These are phyloP conservation scores for Cyclotella sp. DNA, from an alignment of 108 stramenopile species.

Conservation along the genomic window DNA sequence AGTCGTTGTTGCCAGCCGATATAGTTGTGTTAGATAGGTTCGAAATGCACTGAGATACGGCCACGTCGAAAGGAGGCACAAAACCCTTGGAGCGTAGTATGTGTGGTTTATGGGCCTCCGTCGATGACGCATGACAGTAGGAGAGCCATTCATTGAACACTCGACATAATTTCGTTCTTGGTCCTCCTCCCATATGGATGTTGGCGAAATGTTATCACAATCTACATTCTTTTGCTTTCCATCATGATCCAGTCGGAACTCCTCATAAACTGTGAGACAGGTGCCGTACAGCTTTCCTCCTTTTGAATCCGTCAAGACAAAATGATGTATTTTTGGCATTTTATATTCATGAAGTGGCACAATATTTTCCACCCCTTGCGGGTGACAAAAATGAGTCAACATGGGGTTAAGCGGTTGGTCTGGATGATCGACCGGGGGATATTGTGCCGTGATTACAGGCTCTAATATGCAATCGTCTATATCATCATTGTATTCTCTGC, in stretches of 20 bases:
- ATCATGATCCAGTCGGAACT: constrained; percentile 45
- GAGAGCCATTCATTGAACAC: constrained; percentile 34
- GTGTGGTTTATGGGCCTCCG: constrained; percentile 33
- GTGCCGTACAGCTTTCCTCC: constrained; percentile 88
- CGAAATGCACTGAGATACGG: constrained; percentile 93
- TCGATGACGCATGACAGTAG: constrained; percentile 31
- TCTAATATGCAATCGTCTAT: constrained; percentile 53
- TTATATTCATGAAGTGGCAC: constrained; percentile 65
- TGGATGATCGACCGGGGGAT: constrained; percentile 70
- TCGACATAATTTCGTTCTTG: constrained; percentile 51
- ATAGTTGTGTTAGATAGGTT: constrained; percentile 90
- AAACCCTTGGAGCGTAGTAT: constrained; percentile 85
- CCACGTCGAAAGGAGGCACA: constrained; percentile 94
- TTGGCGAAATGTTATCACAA: constrained; percentile 29
- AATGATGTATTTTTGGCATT: constrained; percentile 85
- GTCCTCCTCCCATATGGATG: constrained; percentile 26
- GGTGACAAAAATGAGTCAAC: constrained; percentile 85
- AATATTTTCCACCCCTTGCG: constrained; percentile 68
- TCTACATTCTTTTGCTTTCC: constrained; percentile 10
- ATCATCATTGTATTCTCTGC: constrained; percentile 41
- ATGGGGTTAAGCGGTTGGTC: constrained; percentile 86
- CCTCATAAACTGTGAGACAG: constrained; percentile 86
- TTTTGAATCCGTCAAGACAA: constrained; percentile 84
- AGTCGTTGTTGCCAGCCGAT: constrained; percentile 90
- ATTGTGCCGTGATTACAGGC: constrained; percentile 81